These are phyloP conservation scores for Trichopus zeylanicus DNA, from an alignment of 116 monocot species.

Conservation along the genomic window DNA sequence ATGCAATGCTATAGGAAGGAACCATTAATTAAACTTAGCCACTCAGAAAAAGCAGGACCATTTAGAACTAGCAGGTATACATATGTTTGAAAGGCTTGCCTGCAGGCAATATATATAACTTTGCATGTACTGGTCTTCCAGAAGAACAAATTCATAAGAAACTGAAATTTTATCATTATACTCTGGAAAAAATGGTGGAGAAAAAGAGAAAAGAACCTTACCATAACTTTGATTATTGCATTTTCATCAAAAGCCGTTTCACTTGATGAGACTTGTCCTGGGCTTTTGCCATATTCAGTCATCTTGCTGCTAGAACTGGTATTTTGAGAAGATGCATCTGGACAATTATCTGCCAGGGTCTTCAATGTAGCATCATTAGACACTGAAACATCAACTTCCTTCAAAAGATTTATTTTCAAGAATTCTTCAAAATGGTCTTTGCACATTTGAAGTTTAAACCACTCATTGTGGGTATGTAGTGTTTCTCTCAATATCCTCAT, in stretches of 20 bases:
- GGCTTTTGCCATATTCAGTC: constrained; percentile 50
- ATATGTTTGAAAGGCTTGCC: too few relatives aligned
- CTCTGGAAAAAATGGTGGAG: background rate
- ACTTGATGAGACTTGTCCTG: too few relatives aligned
- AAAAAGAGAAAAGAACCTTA: constrained; percentile 21
- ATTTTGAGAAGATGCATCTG: constrained; percentile 42
- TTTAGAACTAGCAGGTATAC: too few relatives aligned
- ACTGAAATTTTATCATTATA: too few relatives aligned
- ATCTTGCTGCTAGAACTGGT: constrained; percentile 46
- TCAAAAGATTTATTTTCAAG: constrained; percentile 69
- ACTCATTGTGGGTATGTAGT: constrained; percentile 77
- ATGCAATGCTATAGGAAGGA: too few relatives aligned
- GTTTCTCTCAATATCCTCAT: constrained; percentile 89
- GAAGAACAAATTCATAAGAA: background rate
- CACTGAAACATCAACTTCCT: constrained; percentile 39
- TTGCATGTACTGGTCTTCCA: background rate
- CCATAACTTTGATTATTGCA: constrained; percentile 96
- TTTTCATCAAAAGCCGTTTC: constrained; percentile 60
- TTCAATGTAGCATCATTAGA: constrained; percentile 20
- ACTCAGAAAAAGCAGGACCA: too few relatives aligned
- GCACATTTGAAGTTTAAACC: constrained; percentile 99
- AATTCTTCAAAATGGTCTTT: constrained; percentile 85
- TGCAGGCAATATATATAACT: too few relatives aligned
- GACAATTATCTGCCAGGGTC: constrained; percentile 23
- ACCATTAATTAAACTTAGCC: too few relatives aligned